Evolutionary conservation across 2,329 filamentous ascomycete genomes (phyloP), one percentile per base, ranked within the genome.

Genomic region (Alternaria metachromatica): DNA sequence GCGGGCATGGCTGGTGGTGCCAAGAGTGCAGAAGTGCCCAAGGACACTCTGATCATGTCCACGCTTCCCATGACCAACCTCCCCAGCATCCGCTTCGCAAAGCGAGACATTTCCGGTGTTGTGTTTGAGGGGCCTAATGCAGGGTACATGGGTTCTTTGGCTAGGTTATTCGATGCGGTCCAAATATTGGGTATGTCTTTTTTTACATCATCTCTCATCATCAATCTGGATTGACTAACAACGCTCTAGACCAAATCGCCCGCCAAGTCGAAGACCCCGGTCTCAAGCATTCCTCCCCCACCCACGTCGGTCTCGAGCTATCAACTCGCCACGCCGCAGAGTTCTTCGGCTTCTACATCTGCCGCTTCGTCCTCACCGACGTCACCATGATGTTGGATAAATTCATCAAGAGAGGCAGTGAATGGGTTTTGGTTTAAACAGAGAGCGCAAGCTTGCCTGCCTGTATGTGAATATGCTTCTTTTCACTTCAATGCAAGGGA

Each of bases 291-390:
- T 94, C 93, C 18, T 95, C 94, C 72, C 94, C 93, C 74, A 98
- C 96, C 9, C 94, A 97, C 77, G 94, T 99, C 57, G 96, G 96
- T 10, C 87, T 99, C 33, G 96, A 99, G 81, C 87, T 99, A 44
- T 96, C 93, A 78, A 94, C 94, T 37, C 89, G 95, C 44, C 95
- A 97, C 79, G 96, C 95, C 8, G 93, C 95, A 33, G 96, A 99
- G 81, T 99, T 99, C 81, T 99, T 99, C 79, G 94, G 91, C 15
- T 97, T 99, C 80, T 98, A 96, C 79, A 87, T 99, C 26, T 97
- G 95, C 80, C 91, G 96, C 18, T 99, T 99, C 78, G 94, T 94
- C n/a, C 84, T 99, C 64, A 86, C 89, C 5, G 96, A 99, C 79
- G 83, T 99, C 65, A 87, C 89, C 43, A 80, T 96, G 77, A 85